Conservation (phyloP, 1,139 yeast species). For the Entelexis paramagnoliae region DNA sequence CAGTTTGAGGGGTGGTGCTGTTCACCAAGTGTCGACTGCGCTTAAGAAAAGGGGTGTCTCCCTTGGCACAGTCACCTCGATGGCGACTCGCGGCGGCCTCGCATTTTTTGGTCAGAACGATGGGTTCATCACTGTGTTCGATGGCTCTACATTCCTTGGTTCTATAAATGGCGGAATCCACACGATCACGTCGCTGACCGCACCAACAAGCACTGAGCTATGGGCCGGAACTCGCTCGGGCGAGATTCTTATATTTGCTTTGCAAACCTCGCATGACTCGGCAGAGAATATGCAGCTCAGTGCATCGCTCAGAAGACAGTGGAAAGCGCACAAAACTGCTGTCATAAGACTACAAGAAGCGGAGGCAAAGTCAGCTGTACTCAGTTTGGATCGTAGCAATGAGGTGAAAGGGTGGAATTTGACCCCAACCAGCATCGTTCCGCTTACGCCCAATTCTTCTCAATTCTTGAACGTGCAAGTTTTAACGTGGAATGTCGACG, state of each 20-base stretch:
- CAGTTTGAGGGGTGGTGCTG: constrained; percentile 25
- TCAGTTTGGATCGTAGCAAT: constrained; percentile 21
- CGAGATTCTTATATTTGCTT: constrained; percentile 31
- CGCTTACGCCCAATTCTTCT: constrained; percentile 9
- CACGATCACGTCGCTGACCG: constrained; percentile 29
- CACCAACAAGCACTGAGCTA: constrained; percentile 26
- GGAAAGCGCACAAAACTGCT: constrained; percentile 34
- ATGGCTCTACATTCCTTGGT: constrained; percentile 28
- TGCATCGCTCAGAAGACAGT: constrained; percentile 34
- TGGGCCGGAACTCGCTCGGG: constrained; percentile 38
- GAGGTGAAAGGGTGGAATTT: constrained; percentile 21
- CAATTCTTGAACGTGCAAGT: constrained; percentile 26
- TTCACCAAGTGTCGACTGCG: neutral
- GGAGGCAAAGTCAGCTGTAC: constrained; percentile 14
- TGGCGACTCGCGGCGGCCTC: constrained; percentile 23
- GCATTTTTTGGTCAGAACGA: constrained; percentile 38
- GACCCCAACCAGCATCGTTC: constrained; percentile 24
- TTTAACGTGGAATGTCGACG: constrained; percentile 39
- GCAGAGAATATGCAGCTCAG: constrained; percentile 24
- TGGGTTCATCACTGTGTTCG: constrained; percentile 34
- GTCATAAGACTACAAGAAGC: constrained; percentile 21
- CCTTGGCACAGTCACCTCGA: constrained; percentile 13
- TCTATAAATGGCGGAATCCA: constrained; percentile 32
- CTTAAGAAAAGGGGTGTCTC: constrained; percentile 14
- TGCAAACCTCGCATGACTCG: constrained; percentile 11